These are phyloP conservation scores for Colletotrichum gloeosporioides DNA, from an alignment of 2,329 filamentous ascomycete genomes.

Conservation along the genomic window DNA sequence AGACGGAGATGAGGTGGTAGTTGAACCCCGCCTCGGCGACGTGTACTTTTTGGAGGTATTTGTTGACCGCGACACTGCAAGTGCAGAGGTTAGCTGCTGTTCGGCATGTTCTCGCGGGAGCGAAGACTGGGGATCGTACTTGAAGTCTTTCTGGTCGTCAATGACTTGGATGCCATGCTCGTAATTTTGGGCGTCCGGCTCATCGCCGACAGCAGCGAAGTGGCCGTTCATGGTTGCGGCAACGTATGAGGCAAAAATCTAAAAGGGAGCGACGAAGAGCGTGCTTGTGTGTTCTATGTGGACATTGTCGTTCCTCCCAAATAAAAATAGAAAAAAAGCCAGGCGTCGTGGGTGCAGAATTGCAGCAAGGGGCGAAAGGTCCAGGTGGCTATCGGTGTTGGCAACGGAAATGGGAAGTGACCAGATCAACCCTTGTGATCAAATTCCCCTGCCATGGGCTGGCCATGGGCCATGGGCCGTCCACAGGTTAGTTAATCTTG, in stretches of 20 bases:
- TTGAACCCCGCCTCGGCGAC: constrained; percentile 94
- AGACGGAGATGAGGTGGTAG: constrained; percentile 98
- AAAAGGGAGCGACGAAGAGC: neutral
- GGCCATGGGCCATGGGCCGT: neutral
- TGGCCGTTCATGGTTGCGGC: constrained; percentile 73
- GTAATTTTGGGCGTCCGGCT: constrained; percentile 70
- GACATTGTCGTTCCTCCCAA: constrained; percentile 11
- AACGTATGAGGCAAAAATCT: constrained; percentile 7
- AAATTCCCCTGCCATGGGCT: constrained; percentile 17
- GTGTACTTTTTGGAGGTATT: constrained; percentile 81
- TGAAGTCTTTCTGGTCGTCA: constrained; percentile 95
- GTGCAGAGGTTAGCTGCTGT: neutral
- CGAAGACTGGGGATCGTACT: constrained; percentile 62
- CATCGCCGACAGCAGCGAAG: constrained; percentile 75
- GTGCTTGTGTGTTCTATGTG: constrained; percentile 3
- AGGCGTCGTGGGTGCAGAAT: neutral
- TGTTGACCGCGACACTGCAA: constrained; percentile 74
- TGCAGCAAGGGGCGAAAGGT: constrained; percentile 4
- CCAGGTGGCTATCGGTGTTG: constrained; percentile 7
- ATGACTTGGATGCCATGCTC: constrained; percentile 97
- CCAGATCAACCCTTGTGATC: constrained; percentile 22
- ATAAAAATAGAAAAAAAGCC: neutral
- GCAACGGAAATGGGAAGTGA: constrained; percentile 14
- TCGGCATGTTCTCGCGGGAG: neutral
- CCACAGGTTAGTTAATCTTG: constrained; percentile 9